These are phyloP conservation scores for Artomyces pyxidatus DNA, from an alignment of 768 basidiomycete species.

Conservation along the genomic window DNA sequence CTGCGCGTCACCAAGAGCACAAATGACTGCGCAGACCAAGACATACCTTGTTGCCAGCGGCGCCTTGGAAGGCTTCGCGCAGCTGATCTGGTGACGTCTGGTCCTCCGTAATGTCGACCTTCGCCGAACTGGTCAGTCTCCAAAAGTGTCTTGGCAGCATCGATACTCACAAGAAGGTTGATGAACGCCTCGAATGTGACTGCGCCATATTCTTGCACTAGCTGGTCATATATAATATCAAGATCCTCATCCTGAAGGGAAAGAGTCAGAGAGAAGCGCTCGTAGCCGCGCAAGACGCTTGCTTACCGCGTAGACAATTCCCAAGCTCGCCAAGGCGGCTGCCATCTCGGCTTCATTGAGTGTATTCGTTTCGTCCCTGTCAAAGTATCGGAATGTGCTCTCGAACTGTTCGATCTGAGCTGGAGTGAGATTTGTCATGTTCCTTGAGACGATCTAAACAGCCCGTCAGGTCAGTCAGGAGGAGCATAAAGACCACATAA, in stretches of 20 bases:
- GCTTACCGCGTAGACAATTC: constrained; percentile 81
- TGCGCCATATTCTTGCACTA: constrained; percentile 75
- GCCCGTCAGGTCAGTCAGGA: neutral
- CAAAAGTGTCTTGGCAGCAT: neutral
- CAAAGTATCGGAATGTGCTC: constrained; percentile 95
- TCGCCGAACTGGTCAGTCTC: neutral
- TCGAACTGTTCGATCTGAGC: constrained; percentile 96
- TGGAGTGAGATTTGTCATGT: constrained; percentile 90
- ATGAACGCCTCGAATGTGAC: constrained; percentile 93
- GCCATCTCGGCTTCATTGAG: constrained; percentile 79
- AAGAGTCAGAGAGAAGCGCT: too few relatives aligned
- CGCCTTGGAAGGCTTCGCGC: constrained; percentile 86
- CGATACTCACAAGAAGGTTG: constrained; percentile 66
- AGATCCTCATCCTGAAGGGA: constrained; percentile 72
- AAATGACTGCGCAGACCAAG: neutral
- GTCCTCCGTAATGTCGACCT: constrained; percentile 96
- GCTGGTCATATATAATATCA: constrained; percentile 72
- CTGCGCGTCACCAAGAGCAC: neutral
- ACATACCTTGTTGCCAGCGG: constrained; percentile 81
- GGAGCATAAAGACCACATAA: neutral
- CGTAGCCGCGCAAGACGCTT: too few relatives aligned
- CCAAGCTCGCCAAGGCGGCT: constrained; percentile 90
- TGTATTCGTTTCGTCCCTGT: constrained; percentile 87
- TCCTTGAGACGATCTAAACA: constrained; percentile 80
- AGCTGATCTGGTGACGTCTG: constrained; percentile 90